A percentile compares a stretch with the other conserved stretches of the same genome.
Evolutionary conservation across 306 rosid species (phyloP).

Genomic region (Trifolium repens): DNA sequence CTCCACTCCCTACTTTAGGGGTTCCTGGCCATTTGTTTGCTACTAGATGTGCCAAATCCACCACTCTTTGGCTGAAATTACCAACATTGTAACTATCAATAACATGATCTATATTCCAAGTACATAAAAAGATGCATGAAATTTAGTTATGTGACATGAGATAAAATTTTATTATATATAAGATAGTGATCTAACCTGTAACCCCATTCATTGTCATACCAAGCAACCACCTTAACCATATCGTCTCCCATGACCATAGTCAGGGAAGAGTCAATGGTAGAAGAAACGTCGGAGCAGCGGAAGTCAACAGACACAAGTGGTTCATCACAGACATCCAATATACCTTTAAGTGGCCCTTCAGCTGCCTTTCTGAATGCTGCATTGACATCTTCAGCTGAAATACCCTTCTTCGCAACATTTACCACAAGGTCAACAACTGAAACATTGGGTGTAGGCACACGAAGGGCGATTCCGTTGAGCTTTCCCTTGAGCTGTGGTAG

Average conservation of each 20-base stretch:
- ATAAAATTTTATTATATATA: not conserved
- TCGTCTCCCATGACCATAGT: constrained; percentile 99
- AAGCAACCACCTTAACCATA: constrained; percentile 98
- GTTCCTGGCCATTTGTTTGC: constrained; percentile 88
- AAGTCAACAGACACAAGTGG: constrained; percentile 97
- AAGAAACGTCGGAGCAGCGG: constrained; percentile 85
- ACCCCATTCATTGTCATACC: constrained; percentile 99
- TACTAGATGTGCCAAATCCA: constrained; percentile 93
- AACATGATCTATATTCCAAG: not conserved
- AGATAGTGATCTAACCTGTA: constrained; percentile 72
- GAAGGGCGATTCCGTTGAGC: constrained; percentile 95
- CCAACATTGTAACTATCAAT: constrained; percentile 30
- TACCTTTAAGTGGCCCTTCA: constrained; percentile 77
- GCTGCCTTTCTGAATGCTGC: constrained; percentile 96
- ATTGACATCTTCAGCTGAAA: constrained; percentile 90
- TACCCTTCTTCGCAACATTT: constrained; percentile 87
- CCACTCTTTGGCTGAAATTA: constrained; percentile 92
- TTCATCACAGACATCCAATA: constrained; percentile 88
- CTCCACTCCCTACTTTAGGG: constrained; percentile 59
- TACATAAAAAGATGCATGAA: not conserved
- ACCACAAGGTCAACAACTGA: constrained; percentile 94
- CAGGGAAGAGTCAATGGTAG: constrained; percentile 90
- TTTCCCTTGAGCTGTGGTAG: constrained; percentile 94
- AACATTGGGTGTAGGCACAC: constrained; percentile 97
- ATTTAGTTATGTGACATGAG: too few relatives aligned